Evolutionary conservation across 352 stramenopile species (phyloP), one percentile per base, ranked within the genome.

Genomic region (Halophytophthora batemanensis): DNA sequence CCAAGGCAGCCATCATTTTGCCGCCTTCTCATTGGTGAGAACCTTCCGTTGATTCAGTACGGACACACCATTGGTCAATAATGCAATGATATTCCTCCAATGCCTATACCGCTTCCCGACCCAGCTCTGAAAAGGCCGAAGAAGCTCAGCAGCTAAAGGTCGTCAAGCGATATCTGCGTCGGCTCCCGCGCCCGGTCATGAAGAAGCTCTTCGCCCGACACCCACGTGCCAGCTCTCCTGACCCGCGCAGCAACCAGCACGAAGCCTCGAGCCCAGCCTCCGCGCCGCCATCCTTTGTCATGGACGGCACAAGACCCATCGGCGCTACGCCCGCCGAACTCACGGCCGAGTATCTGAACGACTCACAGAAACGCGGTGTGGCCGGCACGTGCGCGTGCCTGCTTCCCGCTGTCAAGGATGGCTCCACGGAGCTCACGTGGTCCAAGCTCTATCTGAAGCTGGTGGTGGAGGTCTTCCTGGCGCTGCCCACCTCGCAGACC

Each of bases 351-450:
- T 61, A 53, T 29, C 76, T 91, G 3, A 71, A 59, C 12, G 51
- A 70, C 17, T 25, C 61, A 34, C 80, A 91, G 52, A 87, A 89
- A 63, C 74, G 83, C 25, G 81, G 79, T 6, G 61, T 94, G 37
- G 74, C 65, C 4, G 82, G 79, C 3, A 63, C 91, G 36, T 79
- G 69, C 15, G 83, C 79, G 17, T 92, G 82, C 54, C 57, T 90
- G 21, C 59, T 94, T 6, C 72, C 75, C 1, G 58, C 59, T 0
- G 77, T 90, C 12, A 82, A 82, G 18, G 81, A 94, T 51, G 78
- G 77, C 19, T 92, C 83, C 8, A 50, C 33, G 2, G 66, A 66
- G 2, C 61, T 72, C 10, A 35, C 61, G 42, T 94, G 83, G 83
- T 87, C 77, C 33, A 69, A 77, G 55, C 45, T 47, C 3, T 94